phyloP scores from a whole-genome alignment of 140 eudicot species.

The Anethum foeniculum region DNA sequence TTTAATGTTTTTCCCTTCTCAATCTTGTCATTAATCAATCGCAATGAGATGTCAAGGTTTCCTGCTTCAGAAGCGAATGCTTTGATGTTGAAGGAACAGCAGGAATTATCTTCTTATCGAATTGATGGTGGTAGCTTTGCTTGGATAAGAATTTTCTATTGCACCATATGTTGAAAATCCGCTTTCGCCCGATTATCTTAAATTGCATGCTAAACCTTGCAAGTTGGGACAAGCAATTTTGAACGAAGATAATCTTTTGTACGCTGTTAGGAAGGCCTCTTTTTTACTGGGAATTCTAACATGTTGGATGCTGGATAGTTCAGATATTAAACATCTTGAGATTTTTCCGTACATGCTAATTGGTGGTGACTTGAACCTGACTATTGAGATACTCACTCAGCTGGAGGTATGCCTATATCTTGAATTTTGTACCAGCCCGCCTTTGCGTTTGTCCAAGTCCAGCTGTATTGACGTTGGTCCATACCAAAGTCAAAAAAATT shows the following conservation, averaged over 20 bases:
- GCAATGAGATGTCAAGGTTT: constrained; percentile 34
- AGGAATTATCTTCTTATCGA: constrained; percentile 33
- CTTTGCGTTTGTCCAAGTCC: no score
- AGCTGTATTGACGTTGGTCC: no score
- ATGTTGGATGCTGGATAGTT: constrained; percentile 30
- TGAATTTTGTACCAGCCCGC: background rate
- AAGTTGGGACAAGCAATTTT: constrained; percentile 39
- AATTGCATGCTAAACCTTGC: constrained; percentile 33
- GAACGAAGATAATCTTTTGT: constrained; percentile 41
- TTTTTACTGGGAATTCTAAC: constrained; percentile 43
- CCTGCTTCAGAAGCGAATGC: constrained; percentile 28
- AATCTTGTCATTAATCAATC: constrained; percentile 39
- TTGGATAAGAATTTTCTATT: constrained; percentile 32
- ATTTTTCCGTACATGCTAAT: constrained; percentile 78
- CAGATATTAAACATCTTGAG: constrained; percentile 57
- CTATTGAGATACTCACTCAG: constrained; percentile 92
- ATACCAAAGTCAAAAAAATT: no score
- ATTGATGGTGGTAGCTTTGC: constrained; percentile 25
- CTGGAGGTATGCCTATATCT: constrained; percentile 54
- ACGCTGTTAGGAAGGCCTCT: constrained; percentile 31
- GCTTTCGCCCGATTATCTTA: constrained; percentile 32
- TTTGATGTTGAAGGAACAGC: constrained; percentile 19
- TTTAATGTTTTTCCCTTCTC: constrained; percentile 46
- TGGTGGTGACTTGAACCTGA: constrained; percentile 73
- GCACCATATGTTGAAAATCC: constrained; percentile 40